These are phyloP conservation scores for Pulveroboletus sp. DNA, from an alignment of 768 basidiomycete genomes.

Conservation along the genomic window DNA sequence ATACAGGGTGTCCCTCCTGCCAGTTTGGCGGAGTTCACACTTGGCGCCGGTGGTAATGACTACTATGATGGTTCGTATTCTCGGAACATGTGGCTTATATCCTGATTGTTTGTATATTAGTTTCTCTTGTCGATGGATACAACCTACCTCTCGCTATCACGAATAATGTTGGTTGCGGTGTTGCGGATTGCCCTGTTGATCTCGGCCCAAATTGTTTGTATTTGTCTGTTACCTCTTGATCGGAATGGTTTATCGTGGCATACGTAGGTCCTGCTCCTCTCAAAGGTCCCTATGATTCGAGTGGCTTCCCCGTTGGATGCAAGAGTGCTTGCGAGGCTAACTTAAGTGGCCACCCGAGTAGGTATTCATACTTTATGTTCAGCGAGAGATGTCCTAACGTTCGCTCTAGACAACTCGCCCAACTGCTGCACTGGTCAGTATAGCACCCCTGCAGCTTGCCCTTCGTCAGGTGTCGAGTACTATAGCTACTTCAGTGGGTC, in stretches of 20 bases:
- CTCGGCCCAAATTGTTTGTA: constrained; percentile 52
- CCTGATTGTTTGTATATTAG: constrained; percentile 28
- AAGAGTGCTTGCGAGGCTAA: constrained; percentile 52
- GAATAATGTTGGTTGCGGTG: constrained; percentile 52
- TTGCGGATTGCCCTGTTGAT: constrained; percentile 61
- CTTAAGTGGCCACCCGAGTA: constrained; percentile 34
- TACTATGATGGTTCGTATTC: constrained; percentile 56
- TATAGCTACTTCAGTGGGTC: constrained; percentile 47
- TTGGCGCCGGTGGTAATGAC: constrained; percentile 44
- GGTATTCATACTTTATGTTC: constrained; percentile 1
- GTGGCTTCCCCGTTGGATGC: constrained; percentile 59
- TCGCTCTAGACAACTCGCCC: constrained; percentile 45
- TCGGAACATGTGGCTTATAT: not conserved
- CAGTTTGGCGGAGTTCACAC: constrained; percentile 67
- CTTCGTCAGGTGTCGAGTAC: constrained; percentile 40
- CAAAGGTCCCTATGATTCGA: constrained; percentile 50
- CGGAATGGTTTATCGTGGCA: not conserved
- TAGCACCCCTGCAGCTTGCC: constrained; percentile 54
- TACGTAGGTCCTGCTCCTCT: constrained; percentile 50
- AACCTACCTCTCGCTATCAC: constrained; percentile 60
- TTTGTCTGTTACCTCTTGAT: not conserved
- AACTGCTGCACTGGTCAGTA: constrained; percentile 65
- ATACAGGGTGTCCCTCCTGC: constrained; percentile 63
- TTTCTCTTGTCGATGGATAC: constrained; percentile 65
- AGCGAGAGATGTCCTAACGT: not conserved